Conservation (phyloP, 176 grass and related monocot species). For the Urochloa ruziziensis region DNA sequence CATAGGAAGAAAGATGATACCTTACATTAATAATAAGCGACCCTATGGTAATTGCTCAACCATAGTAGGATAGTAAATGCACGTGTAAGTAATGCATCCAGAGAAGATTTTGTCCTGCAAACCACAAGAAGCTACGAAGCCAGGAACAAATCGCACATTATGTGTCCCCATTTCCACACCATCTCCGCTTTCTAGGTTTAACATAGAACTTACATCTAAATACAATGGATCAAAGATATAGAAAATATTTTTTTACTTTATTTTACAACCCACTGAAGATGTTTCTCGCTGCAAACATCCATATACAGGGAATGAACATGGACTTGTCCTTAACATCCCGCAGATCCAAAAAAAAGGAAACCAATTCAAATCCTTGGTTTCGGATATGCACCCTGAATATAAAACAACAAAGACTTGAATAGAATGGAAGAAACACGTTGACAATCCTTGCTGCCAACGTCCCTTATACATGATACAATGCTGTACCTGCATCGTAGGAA, state of each 20-base stretch:
- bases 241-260: constrained; percentile 16
- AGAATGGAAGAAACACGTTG: no score
- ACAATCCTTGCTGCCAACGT: no score
- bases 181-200: neutral
- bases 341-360: constrained; percentile 24
- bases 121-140: neutral
- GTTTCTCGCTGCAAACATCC: constrained; percentile 39
- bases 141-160: neutral
- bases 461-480: no score
- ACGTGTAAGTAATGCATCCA: neutral
- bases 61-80: constrained; percentile 1
- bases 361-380: constrained; percentile 18
- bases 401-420: no score
- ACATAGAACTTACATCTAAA: neutral
- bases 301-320: constrained; percentile 30
- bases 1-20: neutral
- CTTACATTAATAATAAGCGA: neutral
- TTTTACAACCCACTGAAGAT: constrained; percentile 44
- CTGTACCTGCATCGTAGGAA: no score
- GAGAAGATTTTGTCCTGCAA: neutral
- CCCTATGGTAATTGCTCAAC: neutral
- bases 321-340: constrained; percentile 1
- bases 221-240: neutral
- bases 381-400: neutral
- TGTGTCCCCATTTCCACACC: neutral